Evolutionary conservation across 2,329 filamentous ascomycete genomes (phyloP), one percentile per base, ranked within the genome.

Genomic region (Ustilaginoidea virens): DNA sequence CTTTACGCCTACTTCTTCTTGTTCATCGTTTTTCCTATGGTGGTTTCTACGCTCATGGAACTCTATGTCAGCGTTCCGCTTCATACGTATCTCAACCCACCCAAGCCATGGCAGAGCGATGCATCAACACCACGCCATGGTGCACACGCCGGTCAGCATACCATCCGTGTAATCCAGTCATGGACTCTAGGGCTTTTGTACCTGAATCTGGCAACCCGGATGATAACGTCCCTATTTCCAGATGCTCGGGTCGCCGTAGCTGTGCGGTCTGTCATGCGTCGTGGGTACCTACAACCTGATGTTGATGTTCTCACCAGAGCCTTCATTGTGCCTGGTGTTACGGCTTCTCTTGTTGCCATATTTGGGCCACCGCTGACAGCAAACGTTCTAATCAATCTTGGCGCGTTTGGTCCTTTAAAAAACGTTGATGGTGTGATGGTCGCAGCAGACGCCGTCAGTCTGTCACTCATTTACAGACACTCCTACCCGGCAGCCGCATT

Each of bases 171-270:
- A 36, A 76, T 96, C 23, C 87, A 96, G 48, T 77, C 86, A 33
- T 98, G 87, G 85, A 92, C 86, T 0, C 62, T 98, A 1, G 90
- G 90, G 4, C 68, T 98, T 14, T 65, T 98, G 3, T 94, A 93
- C 50, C 66, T 92, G 17, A 86, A 92, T 38, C 72, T 96, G 42
- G 70, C 70, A 1, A 67, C 73, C 11, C 75, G 79, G 22, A 56
- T 83, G 42, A 63, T 85, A 16, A 63, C 76, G 14, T 60, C 78
- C 9, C 66, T 76, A 43, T 66, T 82, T 37, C 69, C 72, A 7
- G 66, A 73, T 7, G 78, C 77, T 7, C 75, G 80, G 4, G 68
- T 80, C 1, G 78, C 83, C 1, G 64, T 72, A 28, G 82, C 85
- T 1, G 69, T 92, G 11, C 69, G 73, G 2, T 77, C 74, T 3